phyloP scores from a whole-genome alignment of 805 yeast species.

The Zygotorulaspora florentina region DNA sequence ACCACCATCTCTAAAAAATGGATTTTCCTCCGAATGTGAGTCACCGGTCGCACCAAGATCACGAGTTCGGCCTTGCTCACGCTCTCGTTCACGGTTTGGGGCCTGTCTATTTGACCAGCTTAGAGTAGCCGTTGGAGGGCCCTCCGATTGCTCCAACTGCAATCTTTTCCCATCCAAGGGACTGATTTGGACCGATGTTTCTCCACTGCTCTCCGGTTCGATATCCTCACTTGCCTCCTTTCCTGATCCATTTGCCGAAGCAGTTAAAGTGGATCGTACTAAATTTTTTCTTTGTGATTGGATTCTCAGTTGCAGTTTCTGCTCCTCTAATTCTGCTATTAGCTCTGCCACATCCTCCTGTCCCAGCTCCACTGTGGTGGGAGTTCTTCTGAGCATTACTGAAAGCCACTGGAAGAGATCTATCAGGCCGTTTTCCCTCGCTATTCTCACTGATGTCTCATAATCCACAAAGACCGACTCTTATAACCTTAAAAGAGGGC shows the following conservation, averaged over 20 bases:
- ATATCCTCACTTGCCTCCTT: conserved; percentile 5
- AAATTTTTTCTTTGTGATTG: conserved; percentile 24
- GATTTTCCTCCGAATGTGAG: conserved; percentile 11
- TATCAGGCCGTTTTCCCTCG: neutral
- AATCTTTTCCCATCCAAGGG: conserved; percentile 16
- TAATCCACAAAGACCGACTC: neutral
- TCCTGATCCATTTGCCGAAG: conserved; percentile 7
- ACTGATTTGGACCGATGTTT: conserved; percentile 13
- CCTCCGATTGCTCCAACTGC: conserved; percentile 10
- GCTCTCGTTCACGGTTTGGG: neutral
- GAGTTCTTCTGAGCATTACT: conserved; percentile 64
- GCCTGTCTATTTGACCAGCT: conserved; percentile 11
- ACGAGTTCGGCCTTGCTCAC: neutral
- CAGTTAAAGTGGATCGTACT: conserved; percentile 13
- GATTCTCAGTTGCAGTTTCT: conserved; percentile 23
- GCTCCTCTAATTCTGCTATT: conserved; percentile 26
- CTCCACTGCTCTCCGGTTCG: conserved; percentile 4
- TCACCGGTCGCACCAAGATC: too few relatives aligned
- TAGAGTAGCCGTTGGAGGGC: conserved; percentile 13
- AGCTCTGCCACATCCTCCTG: conserved; percentile 56
- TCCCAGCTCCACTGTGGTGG: conserved; percentile 60
- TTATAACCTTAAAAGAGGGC: too few relatives aligned
- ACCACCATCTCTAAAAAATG: conserved; percentile 10
- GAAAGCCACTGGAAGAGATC: neutral
- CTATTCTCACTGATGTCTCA: neutral